A percentile compares a stretch with the other conserved stretches of the same genome.
These are phyloP conservation scores for Chloromonas sp. DNA, from an alignment of 163 green algal species.

Conservation along the genomic window DNA sequence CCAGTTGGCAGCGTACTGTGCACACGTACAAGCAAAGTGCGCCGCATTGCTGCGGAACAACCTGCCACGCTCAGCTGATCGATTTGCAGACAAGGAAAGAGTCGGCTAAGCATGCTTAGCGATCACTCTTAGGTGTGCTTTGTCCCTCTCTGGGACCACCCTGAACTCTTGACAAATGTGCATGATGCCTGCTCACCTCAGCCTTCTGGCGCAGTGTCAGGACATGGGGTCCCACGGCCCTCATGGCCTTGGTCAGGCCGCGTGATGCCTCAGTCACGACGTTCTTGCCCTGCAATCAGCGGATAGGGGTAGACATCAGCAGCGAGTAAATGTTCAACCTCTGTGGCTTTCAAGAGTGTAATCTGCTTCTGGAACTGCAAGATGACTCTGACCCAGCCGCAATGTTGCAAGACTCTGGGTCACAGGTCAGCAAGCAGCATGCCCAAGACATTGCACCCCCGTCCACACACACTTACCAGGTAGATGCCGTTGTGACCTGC, in stretches of 20 bases:
- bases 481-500: slow-evolving; percentile 43
- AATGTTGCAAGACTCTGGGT: too few relatives aligned
- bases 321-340: too few relatives aligned
- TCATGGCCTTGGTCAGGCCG: slow-evolving; percentile 35
- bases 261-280: slow-evolving; percentile 41
- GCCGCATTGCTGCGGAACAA: too few relatives aligned
- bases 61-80: too few relatives aligned
- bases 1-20: background rate
- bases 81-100: too few relatives aligned
- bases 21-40: too few relatives aligned
- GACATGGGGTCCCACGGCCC: slow-evolving; percentile 21
- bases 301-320: too few relatives aligned
- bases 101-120: background rate
- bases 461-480: slow-evolving; percentile 15
- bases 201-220: background rate
- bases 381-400: too few relatives aligned
- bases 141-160: background rate
- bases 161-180: background rate
- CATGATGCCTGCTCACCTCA: background rate
- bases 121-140: background rate
- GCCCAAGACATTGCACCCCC: too few relatives aligned
- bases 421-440: too few relatives aligned
- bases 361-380: too few relatives aligned
- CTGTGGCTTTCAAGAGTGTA: too few relatives aligned
- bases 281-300: slow-evolving; percentile 20